phyloP scores from a whole-genome alignment of 1,139 yeast species.

The Blastobotrys niveus region DNA sequence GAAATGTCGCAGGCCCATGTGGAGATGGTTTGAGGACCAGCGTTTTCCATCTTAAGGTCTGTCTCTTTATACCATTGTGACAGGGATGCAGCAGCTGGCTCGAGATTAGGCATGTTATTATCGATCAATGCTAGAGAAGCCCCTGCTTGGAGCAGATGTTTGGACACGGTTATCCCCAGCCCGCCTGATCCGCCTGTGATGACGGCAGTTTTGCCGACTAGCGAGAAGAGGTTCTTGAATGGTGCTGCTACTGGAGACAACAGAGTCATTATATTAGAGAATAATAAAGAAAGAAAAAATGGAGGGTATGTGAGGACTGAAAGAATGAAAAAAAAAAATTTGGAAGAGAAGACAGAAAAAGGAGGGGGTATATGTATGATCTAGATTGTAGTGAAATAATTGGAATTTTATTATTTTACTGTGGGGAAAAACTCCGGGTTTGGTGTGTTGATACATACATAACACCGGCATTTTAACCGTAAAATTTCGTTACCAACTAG shows the following conservation, averaged over 20 bases:
- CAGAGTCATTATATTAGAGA: background rate
- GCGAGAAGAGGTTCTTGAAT: constrained; percentile 27
- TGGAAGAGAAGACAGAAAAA: no score
- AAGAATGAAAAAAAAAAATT: no score
- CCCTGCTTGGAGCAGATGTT: constrained; percentile 28
- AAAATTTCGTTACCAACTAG: no score
- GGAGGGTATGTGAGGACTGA: background rate
- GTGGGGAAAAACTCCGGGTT: no score
- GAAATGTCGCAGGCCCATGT: constrained; percentile 78
- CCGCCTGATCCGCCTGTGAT: constrained; percentile 86
- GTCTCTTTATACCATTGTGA: constrained; percentile 44
- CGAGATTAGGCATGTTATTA: constrained; percentile 52
- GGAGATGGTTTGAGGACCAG: constrained; percentile 35
- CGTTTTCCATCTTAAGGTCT: constrained; percentile 8
- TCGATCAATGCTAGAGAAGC: constrained; percentile 61
- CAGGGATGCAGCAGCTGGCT: constrained; percentile 56
- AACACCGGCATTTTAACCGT: no score
- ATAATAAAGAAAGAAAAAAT: background rate
- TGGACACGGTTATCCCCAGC: constrained; percentile 51
- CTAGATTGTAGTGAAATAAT: no score
- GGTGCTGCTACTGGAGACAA: constrained; percentile 12
- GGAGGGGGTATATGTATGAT: no score
- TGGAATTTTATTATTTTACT: no score
- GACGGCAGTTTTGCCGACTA: constrained; percentile 67
- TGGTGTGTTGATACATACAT: no score